Conservation (phyloP, 768 basidiomycete genomes). For the Termitomyces sp. region DNA sequence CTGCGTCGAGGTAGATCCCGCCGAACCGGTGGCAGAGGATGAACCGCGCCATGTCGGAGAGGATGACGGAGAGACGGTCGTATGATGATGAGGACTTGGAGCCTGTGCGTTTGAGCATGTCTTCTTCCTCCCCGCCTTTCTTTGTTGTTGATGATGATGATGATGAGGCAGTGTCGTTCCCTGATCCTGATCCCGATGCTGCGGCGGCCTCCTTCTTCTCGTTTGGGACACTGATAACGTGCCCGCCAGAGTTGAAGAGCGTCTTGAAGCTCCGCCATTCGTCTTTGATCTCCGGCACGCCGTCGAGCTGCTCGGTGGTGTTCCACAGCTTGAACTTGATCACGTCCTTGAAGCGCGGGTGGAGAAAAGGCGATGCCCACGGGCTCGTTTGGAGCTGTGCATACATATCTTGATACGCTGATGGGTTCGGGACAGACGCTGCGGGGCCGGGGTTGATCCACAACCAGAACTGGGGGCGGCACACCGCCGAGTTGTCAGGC, state of each 20-base stretch:
- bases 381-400: conserved; percentile 73
- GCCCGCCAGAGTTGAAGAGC: conserved; percentile 87
- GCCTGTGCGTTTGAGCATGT: conserved; percentile 72
- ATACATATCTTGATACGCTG: conserved; percentile 80
- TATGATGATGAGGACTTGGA: conserved; percentile 87
- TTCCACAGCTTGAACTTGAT: conserved; percentile 96
- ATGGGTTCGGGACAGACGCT: conserved; percentile 77
- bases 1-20: conserved; percentile 92
- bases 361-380: conserved; percentile 91
- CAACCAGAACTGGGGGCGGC: conserved; percentile 90
- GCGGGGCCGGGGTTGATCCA: conserved; percentile 97
- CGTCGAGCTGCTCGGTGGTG: conserved; percentile 92
- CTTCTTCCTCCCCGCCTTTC: conserved; percentile 47
- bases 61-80: conserved; percentile 86
- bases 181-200: conserved; percentile 29
- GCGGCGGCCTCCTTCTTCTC: conserved; percentile 32
- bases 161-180: conserved; percentile 52
- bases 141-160: too few relatives aligned
- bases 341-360: conserved; percentile 83
- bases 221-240: conserved; percentile 60
- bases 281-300: conserved; percentile 79
- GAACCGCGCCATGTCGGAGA: conserved; percentile 97
- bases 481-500: conserved; percentile 47
- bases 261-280: conserved; percentile 79
- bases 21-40: conserved; percentile 92